phyloP scores from a whole-genome alignment of 2,329 filamentous ascomycete species.

The Sarocladium oryzae region DNA sequence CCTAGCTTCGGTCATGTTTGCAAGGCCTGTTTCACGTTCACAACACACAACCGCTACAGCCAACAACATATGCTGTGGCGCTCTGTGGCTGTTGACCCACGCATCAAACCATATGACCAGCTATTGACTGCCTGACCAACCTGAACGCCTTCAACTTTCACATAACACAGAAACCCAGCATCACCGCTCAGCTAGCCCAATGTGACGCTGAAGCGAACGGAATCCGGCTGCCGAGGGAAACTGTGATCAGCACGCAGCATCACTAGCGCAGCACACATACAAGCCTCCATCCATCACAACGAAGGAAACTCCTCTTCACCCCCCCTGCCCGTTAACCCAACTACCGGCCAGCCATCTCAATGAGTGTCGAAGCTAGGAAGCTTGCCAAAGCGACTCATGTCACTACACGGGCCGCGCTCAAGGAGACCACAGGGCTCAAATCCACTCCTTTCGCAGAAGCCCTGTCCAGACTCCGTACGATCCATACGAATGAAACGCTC shows the following conservation, averaged over 20 bases:
- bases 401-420: neutral
- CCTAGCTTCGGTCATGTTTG: neutral
- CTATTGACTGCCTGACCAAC: too few species aligned
- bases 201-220: too few species aligned
- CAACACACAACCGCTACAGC: neutral
- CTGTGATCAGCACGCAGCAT: neutral
- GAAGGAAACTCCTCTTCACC: neutral
- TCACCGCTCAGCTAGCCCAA: too few species aligned
- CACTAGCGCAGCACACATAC: constrained; percentile 2
- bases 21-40: too few species aligned
- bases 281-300: neutral
- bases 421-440: neutral
- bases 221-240: neutral
- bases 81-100: neutral
- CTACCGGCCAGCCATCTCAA: too few species aligned
- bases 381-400: constrained; percentile 2
- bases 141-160: too few species aligned
- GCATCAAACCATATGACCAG: too few species aligned
- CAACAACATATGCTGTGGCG: neutral
- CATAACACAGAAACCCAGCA: neutral
- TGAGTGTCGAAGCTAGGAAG: neutral
- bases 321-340: too few species aligned
- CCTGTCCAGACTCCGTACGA: neutral
- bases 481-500: constrained; percentile 5
- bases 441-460: neutral